Base-by-base conservation (phyloP, 768 basidiomycete species). In the Psilocybe sp. region DNA sequence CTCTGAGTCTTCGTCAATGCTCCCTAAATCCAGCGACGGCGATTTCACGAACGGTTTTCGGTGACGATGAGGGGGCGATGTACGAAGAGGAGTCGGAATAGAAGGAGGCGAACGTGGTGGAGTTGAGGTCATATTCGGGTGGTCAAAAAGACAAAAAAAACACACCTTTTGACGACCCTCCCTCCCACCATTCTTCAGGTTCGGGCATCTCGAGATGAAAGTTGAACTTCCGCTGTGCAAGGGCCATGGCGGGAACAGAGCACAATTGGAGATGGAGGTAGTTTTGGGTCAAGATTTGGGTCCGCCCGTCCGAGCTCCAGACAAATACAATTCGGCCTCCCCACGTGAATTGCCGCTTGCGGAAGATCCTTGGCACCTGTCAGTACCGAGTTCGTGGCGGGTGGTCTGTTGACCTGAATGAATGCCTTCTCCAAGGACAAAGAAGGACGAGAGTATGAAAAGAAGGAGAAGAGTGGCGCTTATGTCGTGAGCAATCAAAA, bases 1-100 rank as follows among this genome's bases (percentile, higher is more conserved):
- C 44, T 64, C 64, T 19, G 60, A 60, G 4, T 35, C 60, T 40
- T 66, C 64, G 5, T 61, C 61, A 41, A 63, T 63, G 44, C 57
- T 58, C 35, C 53, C 54, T 60, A 62, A 52, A 41, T 40, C 34
- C 33, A 62, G 53, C 13, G 56, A 52, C 47, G 53, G 51, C 15
- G 51, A 53, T 28, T 49, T 33, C 11, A 47, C 41, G 39, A 48
- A 23, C 20, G 47, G 51, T 56, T 58, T 54, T 11, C 56, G 58
- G 3, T 28, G 23, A 28, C 14, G 39, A 35, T 14, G 35, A 35
- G 7, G 44, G 2, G 20, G 37, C 23, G 40, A 10, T 32, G 35
- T 44, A 44, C 33, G 32, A 19, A 40, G n/a, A 16, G 34, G 31
- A 28, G 14, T 43, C 23, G 37, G 16, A 13, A 42, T 49, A 11